Evolutionary conservation across 2,329 filamentous ascomycete species (phyloP).

Genomic region (Dactylellina parvicollis): DNA sequence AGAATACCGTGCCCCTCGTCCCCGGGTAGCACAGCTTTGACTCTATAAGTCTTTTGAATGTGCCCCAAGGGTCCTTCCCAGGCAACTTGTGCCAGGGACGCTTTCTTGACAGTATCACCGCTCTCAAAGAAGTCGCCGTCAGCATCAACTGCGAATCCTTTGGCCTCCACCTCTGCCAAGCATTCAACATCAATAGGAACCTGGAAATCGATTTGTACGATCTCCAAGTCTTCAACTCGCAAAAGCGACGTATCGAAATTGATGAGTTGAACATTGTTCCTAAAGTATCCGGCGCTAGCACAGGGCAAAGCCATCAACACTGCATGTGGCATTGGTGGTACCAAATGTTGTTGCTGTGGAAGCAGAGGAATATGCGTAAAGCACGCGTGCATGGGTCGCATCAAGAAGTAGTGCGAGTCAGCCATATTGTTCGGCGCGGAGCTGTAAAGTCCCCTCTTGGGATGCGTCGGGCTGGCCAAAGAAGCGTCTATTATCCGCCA

Average conservation of each 20-base stretch:
- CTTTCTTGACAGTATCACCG: slow-evolving; percentile 84
- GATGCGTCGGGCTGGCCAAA: slow-evolving; percentile 88
- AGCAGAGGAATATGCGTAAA: slow-evolving; percentile 94
- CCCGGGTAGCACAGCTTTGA: slow-evolving; percentile 90
- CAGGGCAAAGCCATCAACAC: slow-evolving; percentile 86
- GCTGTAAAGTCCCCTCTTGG: slow-evolving; percentile 79
- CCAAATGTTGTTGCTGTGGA: slow-evolving; percentile 89
- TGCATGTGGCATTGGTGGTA: slow-evolving; percentile 85
- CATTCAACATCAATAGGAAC: slow-evolving; percentile 91
- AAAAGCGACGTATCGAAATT: slow-evolving; percentile 90
- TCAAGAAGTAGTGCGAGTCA: slow-evolving; percentile 93
- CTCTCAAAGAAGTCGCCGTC: slow-evolving; percentile 96
- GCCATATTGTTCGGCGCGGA: slow-evolving; percentile 74
- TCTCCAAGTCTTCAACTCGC: slow-evolving; percentile 89
- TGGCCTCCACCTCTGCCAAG: slow-evolving; percentile 88
- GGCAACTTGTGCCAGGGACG: slow-evolving; percentile 87
- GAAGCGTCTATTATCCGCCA: slow-evolving; percentile 98
- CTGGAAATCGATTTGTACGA: slow-evolving; percentile 86
- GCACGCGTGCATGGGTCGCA: slow-evolving; percentile 86
- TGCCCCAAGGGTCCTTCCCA: slow-evolving; percentile 71
- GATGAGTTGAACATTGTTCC: slow-evolving; percentile 78
- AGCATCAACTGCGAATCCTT: slow-evolving; percentile 78
- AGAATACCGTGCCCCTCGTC: slow-evolving; percentile 89
- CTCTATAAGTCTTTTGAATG: slow-evolving; percentile 87
- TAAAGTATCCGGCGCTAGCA: slow-evolving; percentile 87